Base-by-base conservation (phyloP, 441 rosid genomes). In the Hypseocharis bilobata region DNA sequence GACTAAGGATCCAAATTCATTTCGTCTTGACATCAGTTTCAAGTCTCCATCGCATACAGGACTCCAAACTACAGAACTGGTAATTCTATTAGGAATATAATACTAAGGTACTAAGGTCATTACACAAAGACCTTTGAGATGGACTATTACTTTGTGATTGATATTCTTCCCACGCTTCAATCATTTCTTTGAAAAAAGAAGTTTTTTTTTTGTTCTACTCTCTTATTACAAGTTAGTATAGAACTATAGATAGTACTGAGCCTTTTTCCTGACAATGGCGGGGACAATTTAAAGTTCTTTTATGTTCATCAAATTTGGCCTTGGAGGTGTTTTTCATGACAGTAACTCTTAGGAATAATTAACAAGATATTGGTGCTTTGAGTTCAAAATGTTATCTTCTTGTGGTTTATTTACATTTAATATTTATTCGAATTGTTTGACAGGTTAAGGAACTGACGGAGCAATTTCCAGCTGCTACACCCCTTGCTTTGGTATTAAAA, bases 401-500 rank as follows among this genome's bases (percentile, higher is more conserved):
- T 28, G 40, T 63, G 68, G 61, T 27, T 60, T 47, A 23, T 26
- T 13, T 23, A 25, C n/a, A n/a, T n/a, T 11, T 54, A 54, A 54
- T 51, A 22, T 74, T 67, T 44, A 62, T 54, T 23, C 66, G n/a
- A 36, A 47, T 70, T 68, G 69, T 60, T 42, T 76, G 67, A 60
- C 70, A 93, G 99, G 99, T 91, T 28, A 91, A 85, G 79, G 87
- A 84, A 76, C 83, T 93, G 72, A 88, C 96, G 0, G 96, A 85
- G 66, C 94, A 86, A 78, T 93, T 91, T 86, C 96, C 96, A 57
- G 97, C 99, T 55, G 86, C 95, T 69, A 83, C 84, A 34, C 96
- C 93, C 13, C 99, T 93, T 78, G 99, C 99, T 75, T 84, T 93
- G 87, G 87, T 88, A 72, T 82, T 93, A 75, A 93, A 93, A 83